Evolutionary conservation across 164 flowering plant species (phyloP).

Genomic region (Dillenia turbinata): DNA sequence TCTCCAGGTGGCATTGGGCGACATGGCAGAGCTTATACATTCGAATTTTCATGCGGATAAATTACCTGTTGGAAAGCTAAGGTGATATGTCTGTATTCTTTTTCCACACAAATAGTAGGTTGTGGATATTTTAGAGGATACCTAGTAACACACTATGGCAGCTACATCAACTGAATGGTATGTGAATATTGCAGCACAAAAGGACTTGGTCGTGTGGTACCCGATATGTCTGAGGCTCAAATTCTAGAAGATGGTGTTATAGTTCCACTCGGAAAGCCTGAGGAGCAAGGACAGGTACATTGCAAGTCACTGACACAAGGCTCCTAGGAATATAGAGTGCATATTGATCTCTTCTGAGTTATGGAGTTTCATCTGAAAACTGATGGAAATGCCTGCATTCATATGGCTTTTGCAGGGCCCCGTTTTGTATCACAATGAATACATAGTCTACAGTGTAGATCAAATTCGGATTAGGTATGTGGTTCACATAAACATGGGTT

Average conservation of each 20-base stretch:
- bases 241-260: slow-evolving; percentile 62
- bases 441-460: slow-evolving; percentile 87
- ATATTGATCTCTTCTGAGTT: too few relatives aligned
- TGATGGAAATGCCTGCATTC: not conserved
- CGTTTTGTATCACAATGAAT: slow-evolving; percentile 71
- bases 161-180: too few relatives aligned
- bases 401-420: slow-evolving; percentile 43
- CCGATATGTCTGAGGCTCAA: slow-evolving; percentile 51
- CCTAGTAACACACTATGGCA: too few relatives aligned
- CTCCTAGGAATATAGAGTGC: slow-evolving; percentile 31
- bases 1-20: slow-evolving; percentile 86
- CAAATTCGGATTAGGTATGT: slow-evolving; percentile 88
- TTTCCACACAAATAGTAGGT: too few relatives aligned
- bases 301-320: not conserved
- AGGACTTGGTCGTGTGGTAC: slow-evolving; percentile 79
- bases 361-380: too few relatives aligned
- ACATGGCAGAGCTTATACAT: slow-evolving; percentile 62
- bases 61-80: slow-evolving; percentile 78
- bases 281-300: slow-evolving; percentile 21
- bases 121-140: too few relatives aligned
- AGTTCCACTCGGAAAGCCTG: slow-evolving; percentile 80
- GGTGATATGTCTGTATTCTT: slow-evolving; percentile 27
- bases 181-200: slow-evolving; percentile 62
- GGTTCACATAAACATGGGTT: slow-evolving; percentile 45
- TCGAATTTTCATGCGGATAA: slow-evolving; percentile 71